Percentiles rank a stretch among this genome's conserved stretches.
These are phyloP conservation scores for Candida mesenterica DNA, from an alignment of 1,139 yeast species.

Conservation along the genomic window DNA sequence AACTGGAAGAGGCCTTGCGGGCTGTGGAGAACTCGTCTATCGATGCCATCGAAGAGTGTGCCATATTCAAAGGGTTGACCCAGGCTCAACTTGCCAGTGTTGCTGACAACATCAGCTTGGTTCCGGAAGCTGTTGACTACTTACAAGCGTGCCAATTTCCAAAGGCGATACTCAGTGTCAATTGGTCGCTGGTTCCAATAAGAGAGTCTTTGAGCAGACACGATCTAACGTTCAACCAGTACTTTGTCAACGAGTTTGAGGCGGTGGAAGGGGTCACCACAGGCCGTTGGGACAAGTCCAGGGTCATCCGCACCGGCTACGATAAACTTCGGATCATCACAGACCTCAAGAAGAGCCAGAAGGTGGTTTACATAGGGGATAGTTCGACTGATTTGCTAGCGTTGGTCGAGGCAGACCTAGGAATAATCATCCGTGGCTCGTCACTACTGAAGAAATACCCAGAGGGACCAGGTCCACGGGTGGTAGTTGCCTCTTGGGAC, in stretches of 20 bases:
- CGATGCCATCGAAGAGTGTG: slow-evolving; percentile 36
- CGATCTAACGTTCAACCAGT: slow-evolving; percentile 27
- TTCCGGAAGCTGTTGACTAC: slow-evolving; percentile 44
- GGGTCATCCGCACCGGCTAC: slow-evolving; percentile 48
- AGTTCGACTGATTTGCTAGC: slow-evolving; percentile 62
- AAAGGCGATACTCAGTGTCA: slow-evolving; percentile 53
- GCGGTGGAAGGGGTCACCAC: slow-evolving; percentile 36
- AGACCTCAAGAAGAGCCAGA: slow-evolving; percentile 16
- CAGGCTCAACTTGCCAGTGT: slow-evolving; percentile 28
- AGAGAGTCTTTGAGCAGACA: slow-evolving; percentile 31
- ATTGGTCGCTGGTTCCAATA: slow-evolving; percentile 61
- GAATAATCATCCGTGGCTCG: slow-evolving; percentile 37
- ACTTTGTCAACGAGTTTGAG: slow-evolving; percentile 51
- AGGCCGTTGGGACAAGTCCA: slow-evolving; percentile 29
- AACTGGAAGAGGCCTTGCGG: no score
- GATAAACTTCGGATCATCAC: slow-evolving; percentile 46
- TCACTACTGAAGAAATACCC: neutral
- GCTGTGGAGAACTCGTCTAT: slow-evolving; percentile 54
- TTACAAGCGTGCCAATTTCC: slow-evolving; percentile 35
- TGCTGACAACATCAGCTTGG: slow-evolving; percentile 37
- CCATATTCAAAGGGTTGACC: slow-evolving; percentile 47
- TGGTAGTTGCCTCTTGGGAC: neutral
- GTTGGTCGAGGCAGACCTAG: slow-evolving; percentile 47
- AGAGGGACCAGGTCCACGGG: neutral
- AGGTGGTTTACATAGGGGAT: slow-evolving; percentile 59